A percentile compares a stretch with the other conserved stretches of the same genome.
phyloP scores from a whole-genome alignment of 257 asterid genomes.

The Rauvolfia tetraphylla region DNA sequence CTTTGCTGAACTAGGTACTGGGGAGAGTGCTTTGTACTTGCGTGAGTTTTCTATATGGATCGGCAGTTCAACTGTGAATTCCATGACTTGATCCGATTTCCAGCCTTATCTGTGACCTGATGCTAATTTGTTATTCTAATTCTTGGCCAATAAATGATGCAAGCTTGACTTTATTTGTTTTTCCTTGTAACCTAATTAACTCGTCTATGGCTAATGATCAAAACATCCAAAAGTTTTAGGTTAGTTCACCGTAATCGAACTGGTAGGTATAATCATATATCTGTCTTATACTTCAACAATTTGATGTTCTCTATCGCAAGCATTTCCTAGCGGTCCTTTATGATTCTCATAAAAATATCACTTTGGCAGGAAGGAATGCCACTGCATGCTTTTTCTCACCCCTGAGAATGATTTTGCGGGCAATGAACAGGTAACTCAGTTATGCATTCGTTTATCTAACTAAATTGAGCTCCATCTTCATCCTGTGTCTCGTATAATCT shows the following conservation, averaged over 20 bases:
- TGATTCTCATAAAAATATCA: conserved; percentile 14
- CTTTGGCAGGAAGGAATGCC: conserved; percentile 77
- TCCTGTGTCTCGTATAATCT: not conserved
- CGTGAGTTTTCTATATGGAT: not conserved
- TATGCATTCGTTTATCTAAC: not conserved
- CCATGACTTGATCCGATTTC: not conserved
- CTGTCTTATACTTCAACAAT: not conserved
- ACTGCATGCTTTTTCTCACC: conserved; percentile 93
- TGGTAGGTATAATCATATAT: not conserved
- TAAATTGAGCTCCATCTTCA: not conserved
- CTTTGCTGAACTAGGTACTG: not conserved
- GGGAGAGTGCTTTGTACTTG: not conserved
- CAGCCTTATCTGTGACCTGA: not conserved
- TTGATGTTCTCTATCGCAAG: not conserved
- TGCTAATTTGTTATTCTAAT: not conserved
- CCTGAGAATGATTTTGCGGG: conserved; percentile 94
- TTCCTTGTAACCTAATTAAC: not conserved
- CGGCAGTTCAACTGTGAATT: not conserved
- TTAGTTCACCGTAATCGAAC: not conserved
- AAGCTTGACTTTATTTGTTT: not conserved
- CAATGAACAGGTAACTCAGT: conserved; percentile 64
- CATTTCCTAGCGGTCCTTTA: not conserved
- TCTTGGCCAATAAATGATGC: not conserved
- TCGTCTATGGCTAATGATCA: not conserved
- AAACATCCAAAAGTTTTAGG: not conserved